Evolutionary conservation across 2,329 filamentous ascomycete species (phyloP).

Genomic region (Camillea tinctor): DNA sequence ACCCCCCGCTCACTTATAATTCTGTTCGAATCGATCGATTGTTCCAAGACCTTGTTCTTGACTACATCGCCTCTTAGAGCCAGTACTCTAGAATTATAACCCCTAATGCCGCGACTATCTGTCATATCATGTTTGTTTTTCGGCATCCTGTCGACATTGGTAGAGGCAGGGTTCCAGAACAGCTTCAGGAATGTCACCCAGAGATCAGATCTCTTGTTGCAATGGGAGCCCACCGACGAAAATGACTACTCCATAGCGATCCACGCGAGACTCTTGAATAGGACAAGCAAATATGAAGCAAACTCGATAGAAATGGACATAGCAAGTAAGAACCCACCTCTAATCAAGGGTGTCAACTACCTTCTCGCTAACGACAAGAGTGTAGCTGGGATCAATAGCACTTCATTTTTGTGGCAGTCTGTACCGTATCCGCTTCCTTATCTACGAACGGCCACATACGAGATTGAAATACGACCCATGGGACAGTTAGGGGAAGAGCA

Average conservation of each 20-base stretch:
- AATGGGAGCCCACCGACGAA: conserved; percentile 18
- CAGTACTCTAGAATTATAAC: background rate
- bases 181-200: conserved; percentile 17
- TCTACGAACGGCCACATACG: conserved; percentile 23
- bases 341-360: background rate
- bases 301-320: conserved; percentile 24
- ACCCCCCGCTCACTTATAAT: background rate
- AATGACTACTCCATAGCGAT: conserved; percentile 21
- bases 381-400: conserved; percentile 19
- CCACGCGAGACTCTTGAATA: conserved; percentile 21
- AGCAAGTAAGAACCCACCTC: conserved; percentile 14
- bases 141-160: background rate
- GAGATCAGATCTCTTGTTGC: conserved; percentile 22
- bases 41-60: background rate
- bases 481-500: conserved; percentile 5
- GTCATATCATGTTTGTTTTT: background rate
- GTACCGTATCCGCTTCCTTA: conserved; percentile 26
- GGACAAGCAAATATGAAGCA: conserved; percentile 20
- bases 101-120: background rate
- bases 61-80: background rate
- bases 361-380: background rate
- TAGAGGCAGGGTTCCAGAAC: background rate
- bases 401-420: conserved; percentile 23
- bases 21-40: background rate
- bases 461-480: conserved; percentile 21